Evolutionary conservation across 179 eudicot genomes (phyloP).

Genomic region (Camellia oleifera): DNA sequence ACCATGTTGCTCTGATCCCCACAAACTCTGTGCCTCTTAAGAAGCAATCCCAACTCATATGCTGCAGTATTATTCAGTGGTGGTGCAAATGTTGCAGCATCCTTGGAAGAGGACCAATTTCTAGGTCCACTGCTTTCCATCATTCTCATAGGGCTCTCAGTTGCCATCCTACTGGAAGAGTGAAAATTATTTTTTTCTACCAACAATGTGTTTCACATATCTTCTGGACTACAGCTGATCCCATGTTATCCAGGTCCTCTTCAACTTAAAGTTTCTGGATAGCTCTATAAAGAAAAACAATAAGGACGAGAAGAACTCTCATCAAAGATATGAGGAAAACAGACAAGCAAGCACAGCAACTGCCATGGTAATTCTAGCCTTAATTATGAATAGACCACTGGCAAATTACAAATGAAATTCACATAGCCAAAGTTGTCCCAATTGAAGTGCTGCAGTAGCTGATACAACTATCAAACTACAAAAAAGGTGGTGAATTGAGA

Average conservation of each 20-base stretch:
- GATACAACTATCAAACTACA: background rate
- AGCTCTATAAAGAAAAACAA: slow-evolving; percentile 7
- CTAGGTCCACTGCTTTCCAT: slow-evolving; percentile 33
- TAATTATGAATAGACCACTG: background rate
- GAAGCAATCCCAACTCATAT: slow-evolving; percentile 46
- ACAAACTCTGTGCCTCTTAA: slow-evolving; percentile 31
- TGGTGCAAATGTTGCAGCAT: slow-evolving; percentile 28
- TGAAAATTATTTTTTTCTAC: slow-evolving; percentile 6
- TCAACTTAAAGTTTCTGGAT: background rate
- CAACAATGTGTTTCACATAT: slow-evolving; percentile 6
- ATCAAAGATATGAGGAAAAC: background rate
- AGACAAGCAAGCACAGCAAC: slow-evolving; percentile 1
- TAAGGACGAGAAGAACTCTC: background rate
- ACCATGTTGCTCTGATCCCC: slow-evolving; percentile 29
- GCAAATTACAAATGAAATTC: background rate
- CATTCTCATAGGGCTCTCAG: slow-evolving; percentile 59
- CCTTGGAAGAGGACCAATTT: slow-evolving; percentile 48
- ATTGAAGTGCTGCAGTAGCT: background rate
- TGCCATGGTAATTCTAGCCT: background rate
- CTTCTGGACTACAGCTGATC: slow-evolving; percentile 8
- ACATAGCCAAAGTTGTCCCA: background rate
- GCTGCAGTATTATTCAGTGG: slow-evolving; percentile 34
- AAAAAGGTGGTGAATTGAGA: background rate
- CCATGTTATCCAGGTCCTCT: background rate
- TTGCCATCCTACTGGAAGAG: slow-evolving; percentile 47